phyloP scores from a whole-genome alignment of 352 stramenopile genomes.

The Phytophthora citrophthora region DNA sequence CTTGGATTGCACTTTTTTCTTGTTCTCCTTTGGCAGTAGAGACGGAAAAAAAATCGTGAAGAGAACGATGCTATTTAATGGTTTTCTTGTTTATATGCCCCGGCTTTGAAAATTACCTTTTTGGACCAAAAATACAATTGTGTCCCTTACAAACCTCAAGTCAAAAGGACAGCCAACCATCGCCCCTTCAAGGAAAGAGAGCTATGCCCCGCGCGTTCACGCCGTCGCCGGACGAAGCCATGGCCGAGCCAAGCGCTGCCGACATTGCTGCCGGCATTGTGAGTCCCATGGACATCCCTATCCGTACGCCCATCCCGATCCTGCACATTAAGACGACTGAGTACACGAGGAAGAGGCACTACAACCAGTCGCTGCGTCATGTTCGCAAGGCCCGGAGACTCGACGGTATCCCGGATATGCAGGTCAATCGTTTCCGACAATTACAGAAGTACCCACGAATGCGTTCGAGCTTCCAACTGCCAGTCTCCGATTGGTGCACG shows the following conservation, averaged over 20 bases:
- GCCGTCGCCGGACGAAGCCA: slow-evolving; percentile 3
- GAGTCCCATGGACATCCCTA: slow-evolving; percentile 18
- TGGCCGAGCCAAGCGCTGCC: background rate
- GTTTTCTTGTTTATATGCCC: too few species aligned
- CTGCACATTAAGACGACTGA: slow-evolving; percentile 5
- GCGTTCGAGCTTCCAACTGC: slow-evolving; percentile 21
- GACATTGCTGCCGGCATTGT: slow-evolving; percentile 13
- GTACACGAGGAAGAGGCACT: background rate
- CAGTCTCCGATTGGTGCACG: background rate
- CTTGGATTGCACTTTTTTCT: background rate
- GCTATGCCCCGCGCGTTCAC: background rate
- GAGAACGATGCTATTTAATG: too few species aligned
- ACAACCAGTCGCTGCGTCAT: background rate
- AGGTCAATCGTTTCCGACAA: background rate
- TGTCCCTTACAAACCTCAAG: too few species aligned
- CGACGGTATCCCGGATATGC: background rate
- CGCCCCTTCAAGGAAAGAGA: too few species aligned
- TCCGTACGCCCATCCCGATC: slow-evolving; percentile 8
- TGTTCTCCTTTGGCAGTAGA: slow-evolving; percentile 5
- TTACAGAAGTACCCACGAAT: slow-evolving; percentile 13
- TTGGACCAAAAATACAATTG: too few species aligned
- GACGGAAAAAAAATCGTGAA: too few species aligned
- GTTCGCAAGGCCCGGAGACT: background rate
- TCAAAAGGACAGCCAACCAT: too few species aligned
- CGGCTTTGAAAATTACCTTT: too few species aligned